These are phyloP conservation scores for Aspergillus niger DNA, from an alignment of 2,329 filamentous ascomycete species.

Conservation along the genomic window DNA sequence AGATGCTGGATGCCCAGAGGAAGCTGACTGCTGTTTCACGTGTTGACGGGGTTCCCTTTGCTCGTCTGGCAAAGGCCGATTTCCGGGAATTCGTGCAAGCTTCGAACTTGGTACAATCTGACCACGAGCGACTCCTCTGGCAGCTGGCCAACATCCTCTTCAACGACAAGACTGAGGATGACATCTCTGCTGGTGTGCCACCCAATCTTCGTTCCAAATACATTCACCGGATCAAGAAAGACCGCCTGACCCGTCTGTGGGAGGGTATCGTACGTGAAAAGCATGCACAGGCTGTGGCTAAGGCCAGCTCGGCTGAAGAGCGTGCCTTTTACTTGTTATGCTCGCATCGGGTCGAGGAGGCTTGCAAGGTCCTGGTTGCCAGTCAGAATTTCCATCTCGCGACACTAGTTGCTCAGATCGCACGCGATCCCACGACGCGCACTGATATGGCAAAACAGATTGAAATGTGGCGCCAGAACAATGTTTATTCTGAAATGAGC, in stretches of 20 bases:
- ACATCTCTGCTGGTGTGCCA: constrained; percentile 47
- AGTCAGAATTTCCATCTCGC: constrained; percentile 81
- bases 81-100: constrained; percentile 37
- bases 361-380: constrained; percentile 75
- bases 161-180: constrained; percentile 61
- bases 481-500: constrained; percentile 83
- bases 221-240: constrained; percentile 50
- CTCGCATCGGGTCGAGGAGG: constrained; percentile 75
- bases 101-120: constrained; percentile 30
- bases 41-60: constrained; percentile 62
- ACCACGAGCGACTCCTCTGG: constrained; percentile 65
- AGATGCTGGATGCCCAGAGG: constrained; percentile 39
- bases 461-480: constrained; percentile 78
- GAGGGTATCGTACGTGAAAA: constrained; percentile 55
- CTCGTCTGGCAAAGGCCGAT: constrained; percentile 36
- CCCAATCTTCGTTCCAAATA: constrained; percentile 42
- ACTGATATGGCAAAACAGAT: constrained; percentile 79
- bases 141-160: constrained; percentile 84
- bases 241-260: constrained; percentile 48
- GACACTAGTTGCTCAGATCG: constrained; percentile 80
- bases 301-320: constrained; percentile 70
- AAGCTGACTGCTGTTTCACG: constrained; percentile 49
- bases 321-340: constrained; percentile 80
- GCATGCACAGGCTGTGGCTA: constrained; percentile 68
- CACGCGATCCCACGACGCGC: constrained; percentile 67